Conservation (phyloP, 805 yeast species). For the Spathaspora arborariae region DNA sequence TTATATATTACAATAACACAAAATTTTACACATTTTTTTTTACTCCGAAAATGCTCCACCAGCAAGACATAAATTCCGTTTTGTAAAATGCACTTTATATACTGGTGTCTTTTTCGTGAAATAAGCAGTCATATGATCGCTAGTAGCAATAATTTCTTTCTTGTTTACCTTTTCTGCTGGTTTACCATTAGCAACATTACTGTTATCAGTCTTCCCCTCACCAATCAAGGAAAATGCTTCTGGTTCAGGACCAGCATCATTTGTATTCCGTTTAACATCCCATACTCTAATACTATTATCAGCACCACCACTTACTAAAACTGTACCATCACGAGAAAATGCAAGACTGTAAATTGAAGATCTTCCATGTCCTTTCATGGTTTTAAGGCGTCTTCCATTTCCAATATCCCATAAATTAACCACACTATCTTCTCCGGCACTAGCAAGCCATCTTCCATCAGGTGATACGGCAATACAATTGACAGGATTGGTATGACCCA, state of each 20-base stretch:
- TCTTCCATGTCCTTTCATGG: slow-evolving; percentile 94
- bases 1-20: background rate
- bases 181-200: slow-evolving; percentile 15
- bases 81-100: slow-evolving; percentile 86
- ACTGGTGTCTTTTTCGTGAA: slow-evolving; percentile 94
- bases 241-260: slow-evolving; percentile 73
- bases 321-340: slow-evolving; percentile 84
- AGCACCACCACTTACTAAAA: slow-evolving; percentile 86
- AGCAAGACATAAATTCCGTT: slow-evolving; percentile 86
- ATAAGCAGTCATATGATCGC: slow-evolving; percentile 89
- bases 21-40: background rate
- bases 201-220: slow-evolving; percentile 14
- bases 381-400: slow-evolving; percentile 79
- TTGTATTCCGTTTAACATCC: slow-evolving; percentile 87
- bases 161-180: slow-evolving; percentile 46
- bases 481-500: slow-evolving; percentile 90
- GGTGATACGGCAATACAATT: slow-evolving; percentile 87
- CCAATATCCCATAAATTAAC: slow-evolving; percentile 94
- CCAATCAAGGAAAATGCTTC: slow-evolving; percentile 50
- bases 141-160: slow-evolving; percentile 72
- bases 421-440: slow-evolving; percentile 89
- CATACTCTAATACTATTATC: slow-evolving; percentile 92
- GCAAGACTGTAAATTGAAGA: slow-evolving; percentile 79
- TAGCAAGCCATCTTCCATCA: slow-evolving; percentile 94
- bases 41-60: slow-evolving; percentile 69